phyloP scores from a whole-genome alignment of 768 basidiomycete species.

The Trametes meyenii region DNA sequence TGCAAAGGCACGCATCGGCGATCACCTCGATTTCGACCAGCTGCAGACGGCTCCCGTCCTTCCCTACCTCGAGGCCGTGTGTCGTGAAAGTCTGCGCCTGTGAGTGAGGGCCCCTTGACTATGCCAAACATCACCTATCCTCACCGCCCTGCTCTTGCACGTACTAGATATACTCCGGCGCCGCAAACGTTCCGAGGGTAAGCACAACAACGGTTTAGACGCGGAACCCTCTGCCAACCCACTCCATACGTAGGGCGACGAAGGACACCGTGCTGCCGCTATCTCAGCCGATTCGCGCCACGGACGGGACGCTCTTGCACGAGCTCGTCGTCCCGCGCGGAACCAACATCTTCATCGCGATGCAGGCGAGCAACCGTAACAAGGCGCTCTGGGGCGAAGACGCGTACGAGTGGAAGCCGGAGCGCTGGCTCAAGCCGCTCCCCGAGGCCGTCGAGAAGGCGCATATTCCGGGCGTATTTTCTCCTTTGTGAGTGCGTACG shows the following conservation, averaged over 20 bases:
- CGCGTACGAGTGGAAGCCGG: constrained; percentile 60
- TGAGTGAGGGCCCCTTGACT: constrained; percentile 6
- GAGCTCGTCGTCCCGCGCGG: constrained; percentile 52
- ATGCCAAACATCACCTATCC: background rate
- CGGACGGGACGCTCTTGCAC: constrained; percentile 42
- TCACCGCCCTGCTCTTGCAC: background rate
- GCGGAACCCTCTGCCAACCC: background rate
- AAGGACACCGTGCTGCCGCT: constrained; percentile 64
- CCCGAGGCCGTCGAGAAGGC: constrained; percentile 24
- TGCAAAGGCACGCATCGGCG: constrained; percentile 3
- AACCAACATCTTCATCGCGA: constrained; percentile 45
- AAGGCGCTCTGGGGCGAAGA: constrained; percentile 62
- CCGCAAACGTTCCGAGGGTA: constrained; percentile 35
- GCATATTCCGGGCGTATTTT: constrained; percentile 28
- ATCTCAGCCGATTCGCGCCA: constrained; percentile 48
- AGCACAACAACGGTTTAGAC: background rate
- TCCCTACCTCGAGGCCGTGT: constrained; percentile 66
- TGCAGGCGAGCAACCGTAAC: constrained; percentile 52
- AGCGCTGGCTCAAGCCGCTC: constrained; percentile 55
- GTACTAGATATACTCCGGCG: constrained; percentile 47
- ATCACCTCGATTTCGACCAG: constrained; percentile 23
- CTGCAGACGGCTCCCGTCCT: constrained; percentile 32
- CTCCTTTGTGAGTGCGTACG: constrained; percentile 23
- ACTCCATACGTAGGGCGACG: constrained; percentile 34
- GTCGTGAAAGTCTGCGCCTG: constrained; percentile 61